Conservation (phyloP, 2,329 filamentous ascomycete genomes). For the Corinectria fuckeliana region DNA sequence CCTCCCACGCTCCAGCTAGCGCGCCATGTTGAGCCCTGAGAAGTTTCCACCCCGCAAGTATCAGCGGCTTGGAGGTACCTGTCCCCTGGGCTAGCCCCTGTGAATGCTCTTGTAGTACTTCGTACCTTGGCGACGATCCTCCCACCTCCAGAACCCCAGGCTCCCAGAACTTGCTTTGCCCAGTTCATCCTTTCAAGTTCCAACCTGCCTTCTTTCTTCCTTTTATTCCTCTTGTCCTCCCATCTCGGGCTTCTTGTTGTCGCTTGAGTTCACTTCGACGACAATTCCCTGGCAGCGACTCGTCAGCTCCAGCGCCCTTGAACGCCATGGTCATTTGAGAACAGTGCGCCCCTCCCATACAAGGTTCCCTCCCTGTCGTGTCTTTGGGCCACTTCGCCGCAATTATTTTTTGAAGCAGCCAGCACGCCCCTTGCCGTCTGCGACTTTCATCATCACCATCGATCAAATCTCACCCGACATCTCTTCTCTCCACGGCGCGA, state of each 20-base stretch:
- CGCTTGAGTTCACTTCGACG: constrained; percentile 7
- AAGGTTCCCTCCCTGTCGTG: not conserved
- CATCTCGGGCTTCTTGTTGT: constrained; percentile 3
- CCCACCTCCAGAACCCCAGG: constrained; percentile 1
- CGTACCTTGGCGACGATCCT: constrained; percentile 32
- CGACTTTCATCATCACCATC: constrained; percentile 29
- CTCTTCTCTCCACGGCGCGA: constrained; percentile 18
- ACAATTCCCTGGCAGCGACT: constrained; percentile 3
- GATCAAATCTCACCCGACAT: constrained; percentile 11
- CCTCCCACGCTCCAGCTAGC: not conserved
- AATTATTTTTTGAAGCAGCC: constrained; percentile 9
- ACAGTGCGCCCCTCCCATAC: not conserved
- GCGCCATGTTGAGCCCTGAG: not conserved
- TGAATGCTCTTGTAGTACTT: constrained; percentile 3
- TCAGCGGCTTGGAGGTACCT: constrained; percentile 22
- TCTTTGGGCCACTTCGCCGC: constrained; percentile 13
- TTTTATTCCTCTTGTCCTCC: constrained; percentile 1
- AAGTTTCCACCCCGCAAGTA: constrained; percentile 6
- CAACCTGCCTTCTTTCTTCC: constrained; percentile 4
- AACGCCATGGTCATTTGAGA: constrained; percentile 16
- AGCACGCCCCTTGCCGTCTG: constrained; percentile 5
- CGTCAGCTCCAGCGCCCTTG: constrained; percentile 1
- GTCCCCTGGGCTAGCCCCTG: not conserved
- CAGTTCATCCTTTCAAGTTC: not conserved
- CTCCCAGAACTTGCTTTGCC: not conserved